These are phyloP conservation scores for Rhodamnia rubescens DNA, from an alignment of 345 rosid genomes.

Conservation along the genomic window DNA sequence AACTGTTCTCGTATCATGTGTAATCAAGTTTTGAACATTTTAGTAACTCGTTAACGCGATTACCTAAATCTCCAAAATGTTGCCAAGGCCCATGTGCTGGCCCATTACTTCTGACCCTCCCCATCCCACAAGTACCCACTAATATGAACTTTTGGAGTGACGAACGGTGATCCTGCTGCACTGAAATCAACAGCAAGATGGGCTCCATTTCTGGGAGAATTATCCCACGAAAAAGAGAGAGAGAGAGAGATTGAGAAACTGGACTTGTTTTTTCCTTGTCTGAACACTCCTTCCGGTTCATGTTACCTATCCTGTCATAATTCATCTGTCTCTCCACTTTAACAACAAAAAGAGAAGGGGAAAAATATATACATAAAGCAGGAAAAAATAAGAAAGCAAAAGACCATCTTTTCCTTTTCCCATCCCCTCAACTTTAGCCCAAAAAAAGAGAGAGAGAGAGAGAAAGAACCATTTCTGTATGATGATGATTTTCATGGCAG, in stretches of 20 bases:
- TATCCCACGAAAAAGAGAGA: not conserved
- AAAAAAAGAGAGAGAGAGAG: not conserved
- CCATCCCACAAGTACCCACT: not conserved
- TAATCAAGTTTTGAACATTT: not conserved
- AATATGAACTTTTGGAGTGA: not conserved
- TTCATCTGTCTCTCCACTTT: constrained; percentile 15
- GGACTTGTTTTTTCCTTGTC: not conserved
- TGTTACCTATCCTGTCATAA: not conserved
- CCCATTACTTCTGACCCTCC: not conserved
- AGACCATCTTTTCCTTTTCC: constrained; percentile 21
- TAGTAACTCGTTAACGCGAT: not conserved
- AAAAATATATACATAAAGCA: not conserved
- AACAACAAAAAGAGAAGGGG: not conserved
- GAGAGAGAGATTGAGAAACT: not conserved
- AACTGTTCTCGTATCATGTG: not conserved
- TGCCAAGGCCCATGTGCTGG: not conserved
- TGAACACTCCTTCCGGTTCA: not conserved
- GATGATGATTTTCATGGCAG: constrained; percentile 61
- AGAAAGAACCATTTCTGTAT: constrained; percentile 22
- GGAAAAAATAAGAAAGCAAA: constrained; percentile 1
- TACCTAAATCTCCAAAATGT: not conserved
- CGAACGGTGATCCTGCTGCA: not conserved
- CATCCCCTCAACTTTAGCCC: constrained; percentile 14
- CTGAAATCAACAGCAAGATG: constrained; percentile 15
- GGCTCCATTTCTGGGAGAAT: constrained; percentile 6